These are phyloP conservation scores for Jaapia argillacea DNA, from an alignment of 768 basidiomycete genomes.

Conservation along the genomic window DNA sequence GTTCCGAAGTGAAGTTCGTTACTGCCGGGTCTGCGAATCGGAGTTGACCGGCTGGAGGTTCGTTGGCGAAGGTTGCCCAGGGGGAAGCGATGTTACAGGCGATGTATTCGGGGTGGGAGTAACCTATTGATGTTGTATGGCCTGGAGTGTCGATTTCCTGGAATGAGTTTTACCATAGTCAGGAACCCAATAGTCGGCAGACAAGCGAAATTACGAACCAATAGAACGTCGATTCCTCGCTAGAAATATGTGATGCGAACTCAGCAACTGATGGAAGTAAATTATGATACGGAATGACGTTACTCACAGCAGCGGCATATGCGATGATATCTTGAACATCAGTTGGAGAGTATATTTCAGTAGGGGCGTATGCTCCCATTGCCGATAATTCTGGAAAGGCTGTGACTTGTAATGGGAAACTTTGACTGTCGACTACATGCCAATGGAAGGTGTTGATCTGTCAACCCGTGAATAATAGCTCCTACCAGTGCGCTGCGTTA, in stretches of 20 bases:
- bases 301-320: conserved; percentile 62
- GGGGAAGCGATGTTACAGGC: conserved; percentile 53
- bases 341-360: conserved; percentile 37
- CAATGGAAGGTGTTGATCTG: conserved; percentile 75
- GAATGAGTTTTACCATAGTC: no score
- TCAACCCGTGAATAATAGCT: not conserved
- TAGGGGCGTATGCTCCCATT: conserved; percentile 58
- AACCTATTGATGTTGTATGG: conserved; percentile 58
- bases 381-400: conserved; percentile 48
- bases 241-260: conserved; percentile 12
- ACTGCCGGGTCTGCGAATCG: conserved; percentile 56
- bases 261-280: not conserved
- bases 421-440: conserved; percentile 79
- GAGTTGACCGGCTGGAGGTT: conserved; percentile 80
- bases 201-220: conserved; percentile 28
- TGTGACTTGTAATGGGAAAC: conserved; percentile 62
- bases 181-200: not conserved
- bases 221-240: conserved; percentile 66
- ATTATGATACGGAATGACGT: not conserved
- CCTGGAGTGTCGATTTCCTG: conserved; percentile 82
- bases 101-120: conserved; percentile 62
- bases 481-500: conserved; percentile 1
- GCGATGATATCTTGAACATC: conserved; percentile 52
- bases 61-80: conserved; percentile 49
- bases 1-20: conserved; percentile 42